phyloP scores from a whole-genome alignment of 2,329 filamentous ascomycete genomes.

The Lecanicillium sp. region DNA sequence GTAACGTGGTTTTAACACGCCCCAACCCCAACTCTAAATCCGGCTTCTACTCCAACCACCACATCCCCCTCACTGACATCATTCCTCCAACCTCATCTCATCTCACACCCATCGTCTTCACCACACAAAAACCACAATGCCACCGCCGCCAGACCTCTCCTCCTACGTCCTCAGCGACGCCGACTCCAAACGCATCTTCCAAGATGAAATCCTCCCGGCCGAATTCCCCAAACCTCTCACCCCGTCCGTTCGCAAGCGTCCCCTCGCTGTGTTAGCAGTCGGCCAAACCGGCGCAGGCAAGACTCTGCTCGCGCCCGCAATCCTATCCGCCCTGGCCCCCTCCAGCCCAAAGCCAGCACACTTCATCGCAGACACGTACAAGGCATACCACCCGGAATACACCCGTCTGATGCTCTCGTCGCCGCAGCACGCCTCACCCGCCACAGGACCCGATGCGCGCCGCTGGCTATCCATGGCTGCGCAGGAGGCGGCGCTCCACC shows the following conservation, averaged over 20 bases:
- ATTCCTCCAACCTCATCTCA: background rate
- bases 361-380: conserved; percentile 41
- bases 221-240: conserved; percentile 20
- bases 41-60: background rate
- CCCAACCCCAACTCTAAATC: too few species aligned
- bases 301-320: conserved; percentile 31
- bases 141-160: conserved; percentile 19
- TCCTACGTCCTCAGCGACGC: conserved; percentile 22
- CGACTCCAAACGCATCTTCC: conserved; percentile 23
- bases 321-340: conserved; percentile 23
- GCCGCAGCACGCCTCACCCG: conserved; percentile 28
- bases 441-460: conserved; percentile 32
- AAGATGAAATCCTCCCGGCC: conserved; percentile 20
- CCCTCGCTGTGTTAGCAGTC: conserved; percentile 33
- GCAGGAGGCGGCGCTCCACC: conserved; percentile 19
- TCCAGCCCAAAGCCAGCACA: conserved; percentile 21
- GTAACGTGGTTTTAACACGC: too few species aligned
- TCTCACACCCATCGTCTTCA: background rate
- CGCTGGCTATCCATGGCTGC: conserved; percentile 34
- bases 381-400: conserved; percentile 37
- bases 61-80: conserved; percentile 2
- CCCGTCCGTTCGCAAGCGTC: conserved; percentile 10
- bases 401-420: conserved; percentile 18
- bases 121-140: conserved; percentile 2
- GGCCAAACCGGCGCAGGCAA: conserved; percentile 43